Evolutionary conservation across 2,329 filamentous ascomycete species (phyloP).

Genomic region (Calonectria hongkongensis): DNA sequence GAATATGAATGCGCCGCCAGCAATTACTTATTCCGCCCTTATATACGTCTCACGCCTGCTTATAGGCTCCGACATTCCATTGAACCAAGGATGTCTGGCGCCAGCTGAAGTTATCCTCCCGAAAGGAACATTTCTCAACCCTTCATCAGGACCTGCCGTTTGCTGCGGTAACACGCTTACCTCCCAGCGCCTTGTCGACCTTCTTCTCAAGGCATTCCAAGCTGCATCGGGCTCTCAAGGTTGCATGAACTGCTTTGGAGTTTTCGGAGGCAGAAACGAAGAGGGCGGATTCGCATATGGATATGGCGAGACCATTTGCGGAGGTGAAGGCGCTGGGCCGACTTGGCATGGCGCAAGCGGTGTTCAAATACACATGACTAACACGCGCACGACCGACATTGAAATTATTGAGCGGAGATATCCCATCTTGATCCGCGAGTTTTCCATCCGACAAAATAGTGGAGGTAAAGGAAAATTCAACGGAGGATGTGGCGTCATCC

Average conservation of each 20-base stretch:
- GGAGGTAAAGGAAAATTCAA: slow-evolving; percentile 78
- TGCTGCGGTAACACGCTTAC: slow-evolving; percentile 57
- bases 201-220: slow-evolving; percentile 83
- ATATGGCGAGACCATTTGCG: slow-evolving; percentile 58
- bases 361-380: slow-evolving; percentile 60
- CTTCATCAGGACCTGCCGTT: slow-evolving; percentile 54
- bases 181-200: slow-evolving; percentile 68
- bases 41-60: slow-evolving; percentile 52
- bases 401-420: slow-evolving; percentile 59
- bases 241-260: slow-evolving; percentile 86
- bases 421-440: slow-evolving; percentile 55
- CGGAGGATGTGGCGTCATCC: slow-evolving; percentile 69
- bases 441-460: slow-evolving; percentile 51
- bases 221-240: slow-evolving; percentile 85
- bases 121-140: slow-evolving; percentile 56
- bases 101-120: slow-evolving; percentile 49
- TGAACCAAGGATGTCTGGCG: slow-evolving; percentile 69
- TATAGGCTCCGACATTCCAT: slow-evolving; percentile 55
- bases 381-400: slow-evolving; percentile 58
- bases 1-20: slow-evolving; percentile 60
- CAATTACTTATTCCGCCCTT: slow-evolving; percentile 61
- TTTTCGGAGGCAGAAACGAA: slow-evolving; percentile 72
- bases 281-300: slow-evolving; percentile 53
- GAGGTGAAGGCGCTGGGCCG: slow-evolving; percentile 55
- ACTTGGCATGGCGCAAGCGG: slow-evolving; percentile 53